Base-by-base conservation (phyloP, 164 flowering plant genomes). In the grape (Vitis vinifera) region DNA sequence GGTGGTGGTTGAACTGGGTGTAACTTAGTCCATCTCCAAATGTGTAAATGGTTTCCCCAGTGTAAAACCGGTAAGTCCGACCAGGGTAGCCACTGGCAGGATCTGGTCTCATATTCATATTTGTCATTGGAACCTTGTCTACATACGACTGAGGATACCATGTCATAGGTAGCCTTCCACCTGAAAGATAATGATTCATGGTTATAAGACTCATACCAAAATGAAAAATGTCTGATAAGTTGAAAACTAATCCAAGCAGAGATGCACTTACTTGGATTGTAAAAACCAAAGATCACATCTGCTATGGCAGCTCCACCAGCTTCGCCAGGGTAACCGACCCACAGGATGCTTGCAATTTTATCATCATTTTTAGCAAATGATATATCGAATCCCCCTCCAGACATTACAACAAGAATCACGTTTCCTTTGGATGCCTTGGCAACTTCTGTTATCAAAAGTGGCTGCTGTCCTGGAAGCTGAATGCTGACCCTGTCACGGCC, bases 291-390 rank as follows among this genome's bases (percentile, higher is more conserved):
- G 10, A 91, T 78, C 7, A 95, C 82, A 73, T 95, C 96, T 3
- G 99, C 97, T 49, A 91, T 79, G 57, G 99, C 98, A 51, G 88
- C 92, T 9, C 99, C 99, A 30, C 99, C 99, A 51, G 94, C 97
- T 81, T 95, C 86, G 23, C 99, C 98, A 53, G 99, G 99, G 79
- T 87, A 96, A 51, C 99, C 99, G 65, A 91, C 97, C 99, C 99
- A 96, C 55, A 96, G 59, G n/a, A 96, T 96, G 83, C 97, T 88
- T 2, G 83, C 73, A 30, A 96, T 77, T 57, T 83, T 86, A 1
- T 73, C 73, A 52, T 86, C 71, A 56, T 71, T 84, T 75, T 90
- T 86, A 0, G 97, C 98, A 27, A 90, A 95, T 6, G 87, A 62
- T 5, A 95, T 71, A 59, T 95, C 99, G 68, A 92, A 72, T 8